phyloP scores from a whole-genome alignment of 1,284 basidiomycete species.

The Melampsora occidentalis region DNA sequence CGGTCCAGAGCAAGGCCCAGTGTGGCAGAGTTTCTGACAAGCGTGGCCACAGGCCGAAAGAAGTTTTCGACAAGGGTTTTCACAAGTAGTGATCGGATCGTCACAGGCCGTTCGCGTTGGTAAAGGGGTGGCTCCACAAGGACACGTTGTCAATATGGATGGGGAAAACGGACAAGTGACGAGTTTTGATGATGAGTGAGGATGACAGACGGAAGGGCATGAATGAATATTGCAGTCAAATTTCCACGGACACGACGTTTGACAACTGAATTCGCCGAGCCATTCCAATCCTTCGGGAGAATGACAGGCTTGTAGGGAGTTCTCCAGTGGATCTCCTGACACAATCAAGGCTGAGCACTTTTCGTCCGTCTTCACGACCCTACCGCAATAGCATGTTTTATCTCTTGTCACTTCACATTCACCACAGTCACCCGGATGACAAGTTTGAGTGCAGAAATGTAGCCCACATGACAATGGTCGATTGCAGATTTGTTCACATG shows the following conservation, averaged over 20 bases:
- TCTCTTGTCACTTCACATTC: conserved; percentile 13
- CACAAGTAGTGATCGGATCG: conserved; percentile 32
- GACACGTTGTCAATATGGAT: conserved; percentile 11
- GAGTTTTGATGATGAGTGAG: conserved; percentile 11
- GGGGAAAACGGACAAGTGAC: conserved; percentile 35
- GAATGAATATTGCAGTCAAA: conserved; percentile 37
- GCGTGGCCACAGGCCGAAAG: conserved; percentile 26
- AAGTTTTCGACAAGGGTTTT: conserved; percentile 21
- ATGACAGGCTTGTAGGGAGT: neutral
- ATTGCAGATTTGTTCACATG: conserved; percentile 29
- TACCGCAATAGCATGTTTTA: conserved; percentile 34
- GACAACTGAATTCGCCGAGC: conserved; percentile 34
- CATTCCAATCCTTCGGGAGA: conserved; percentile 16
- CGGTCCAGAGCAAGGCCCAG: conserved; percentile 18
- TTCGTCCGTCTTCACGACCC: conserved; percentile 10
- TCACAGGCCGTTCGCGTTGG: conserved; percentile 2
- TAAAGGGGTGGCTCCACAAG: conserved; percentile 17
- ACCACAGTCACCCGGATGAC: conserved; percentile 32
- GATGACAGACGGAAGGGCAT: conserved; percentile 36
- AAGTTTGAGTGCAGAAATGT: conserved; percentile 31
- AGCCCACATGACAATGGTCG: conserved; percentile 8
- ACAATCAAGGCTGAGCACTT: conserved; percentile 12
- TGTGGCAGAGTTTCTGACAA: conserved; percentile 23
- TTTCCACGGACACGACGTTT: conserved; percentile 26
- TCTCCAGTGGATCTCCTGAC: neutral